These are phyloP conservation scores for Jaltomata sinuosa DNA, from an alignment of 257 asterid genomes.

Conservation along the genomic window DNA sequence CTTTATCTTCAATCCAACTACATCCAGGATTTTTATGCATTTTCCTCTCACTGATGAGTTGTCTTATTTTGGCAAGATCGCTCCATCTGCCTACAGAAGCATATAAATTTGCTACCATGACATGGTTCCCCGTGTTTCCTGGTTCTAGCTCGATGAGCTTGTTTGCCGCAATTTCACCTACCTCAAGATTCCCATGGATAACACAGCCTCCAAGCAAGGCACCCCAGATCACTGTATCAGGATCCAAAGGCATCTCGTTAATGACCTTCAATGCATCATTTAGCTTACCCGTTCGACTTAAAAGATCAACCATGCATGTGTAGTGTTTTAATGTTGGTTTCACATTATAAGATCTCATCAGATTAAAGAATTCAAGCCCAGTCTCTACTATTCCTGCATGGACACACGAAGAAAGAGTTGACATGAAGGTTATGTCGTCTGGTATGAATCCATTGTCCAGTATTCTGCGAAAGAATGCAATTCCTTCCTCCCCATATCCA, in stretches of 20 bases:
- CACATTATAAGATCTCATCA: slow-evolving; percentile 46
- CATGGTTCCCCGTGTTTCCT: slow-evolving; percentile 43
- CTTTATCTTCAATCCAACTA: slow-evolving; percentile 82
- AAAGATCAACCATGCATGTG: slow-evolving; percentile 70
- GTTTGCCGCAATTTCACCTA: slow-evolving; percentile 62
- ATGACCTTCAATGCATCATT: slow-evolving; percentile 37
- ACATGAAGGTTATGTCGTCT: slow-evolving; percentile 57
- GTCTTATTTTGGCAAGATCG: slow-evolving; percentile 46
- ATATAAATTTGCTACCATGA: slow-evolving; percentile 66
- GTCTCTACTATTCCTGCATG: slow-evolving; percentile 60
- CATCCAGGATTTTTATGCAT: slow-evolving; percentile 70
- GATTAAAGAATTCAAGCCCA: slow-evolving; percentile 43
- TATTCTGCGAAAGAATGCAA: slow-evolving; percentile 44
- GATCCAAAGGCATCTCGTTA: slow-evolving; percentile 29
- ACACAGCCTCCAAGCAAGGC: slow-evolving; percentile 75
- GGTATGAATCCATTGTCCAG: slow-evolving; percentile 43
- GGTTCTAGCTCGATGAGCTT: slow-evolving; percentile 57
- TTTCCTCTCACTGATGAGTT: slow-evolving; percentile 28
- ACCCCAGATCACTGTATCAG: slow-evolving; percentile 75
- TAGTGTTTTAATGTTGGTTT: slow-evolving; percentile 58
- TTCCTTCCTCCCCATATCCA: slow-evolving; percentile 61
- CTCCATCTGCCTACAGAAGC: slow-evolving; percentile 70
- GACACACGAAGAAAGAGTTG: slow-evolving; percentile 63
- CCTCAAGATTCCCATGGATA: slow-evolving; percentile 42
- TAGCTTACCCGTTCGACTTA: slow-evolving; percentile 63